Base-by-base conservation (phyloP, 768 basidiomycete genomes). In the Antrodiella citrinella region DNA sequence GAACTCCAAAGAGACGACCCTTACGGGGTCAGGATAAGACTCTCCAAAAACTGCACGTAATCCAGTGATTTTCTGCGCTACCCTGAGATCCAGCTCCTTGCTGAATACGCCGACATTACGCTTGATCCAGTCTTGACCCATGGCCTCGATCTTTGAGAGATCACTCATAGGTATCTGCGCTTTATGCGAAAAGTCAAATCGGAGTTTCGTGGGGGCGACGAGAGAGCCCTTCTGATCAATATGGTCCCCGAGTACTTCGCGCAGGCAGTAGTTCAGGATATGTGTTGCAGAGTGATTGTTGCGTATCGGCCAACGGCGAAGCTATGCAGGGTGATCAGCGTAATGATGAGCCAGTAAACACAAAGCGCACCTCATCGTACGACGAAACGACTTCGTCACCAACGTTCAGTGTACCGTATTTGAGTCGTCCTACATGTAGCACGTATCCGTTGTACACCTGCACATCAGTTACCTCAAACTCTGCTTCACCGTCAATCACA, bases 241-340 rank as follows among this genome's bases (percentile, higher is more conserved):
- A 61, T 98, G 96, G 64, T 97, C 93, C 21, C 96, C 96, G 10
- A 98, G 82, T 10, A 91, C 80, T 62, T 98, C 96, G 26, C 96
- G 87, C 2, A 99, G 79, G 48, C 74, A 80, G 62, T 76, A 99
- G 72, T 99, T 99, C 59, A 99, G 86, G 59, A 99, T 96, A 65
- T 99, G 96, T 0, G 96, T 99, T 19, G 86, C 96, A 22, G 96
- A 98, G 70, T 99, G 96, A 62, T 99, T 99, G 69, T 92, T 98
- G 48, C 94, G 84, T 45, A 99, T 71, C 0, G 95, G 94, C 88
- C 91, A 93, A 45, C 96, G 81, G 30, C 96, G 90, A 26, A 90
- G 79, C 87, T 91, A 52, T 15, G 47, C 2, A 41, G 42, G 26
- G 22, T 20, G 15, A 43, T 22, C 2, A 20, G 15, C 25, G 18